Conservation (phyloP, 495 filamentous ascomycete species). For the Hypoxylon rickii region DNA sequence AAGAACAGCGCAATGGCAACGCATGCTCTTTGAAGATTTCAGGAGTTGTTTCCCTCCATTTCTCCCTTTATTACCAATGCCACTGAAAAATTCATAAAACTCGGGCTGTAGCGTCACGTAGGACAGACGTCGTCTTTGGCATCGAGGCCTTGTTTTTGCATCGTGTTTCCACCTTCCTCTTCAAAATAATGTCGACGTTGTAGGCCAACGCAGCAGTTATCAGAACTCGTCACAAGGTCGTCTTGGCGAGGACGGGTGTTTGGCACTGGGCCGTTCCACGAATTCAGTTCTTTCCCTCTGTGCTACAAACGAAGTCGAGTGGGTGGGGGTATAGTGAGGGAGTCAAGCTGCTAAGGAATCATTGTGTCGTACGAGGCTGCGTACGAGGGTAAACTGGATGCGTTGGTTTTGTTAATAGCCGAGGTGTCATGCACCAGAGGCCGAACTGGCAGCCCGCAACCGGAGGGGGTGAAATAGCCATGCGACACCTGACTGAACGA, state of each 20-base stretch:
- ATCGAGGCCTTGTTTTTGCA: too few relatives aligned
- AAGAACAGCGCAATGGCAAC: too few relatives aligned
- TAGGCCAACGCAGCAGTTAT: background rate
- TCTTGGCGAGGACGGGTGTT: conserved; percentile 15
- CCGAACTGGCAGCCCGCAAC: background rate
- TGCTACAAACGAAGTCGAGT: conserved; percentile 9
- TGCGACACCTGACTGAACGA: too few relatives aligned
- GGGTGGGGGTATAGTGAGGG: background rate
- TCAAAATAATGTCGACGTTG: background rate
- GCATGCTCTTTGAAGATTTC: too few relatives aligned
- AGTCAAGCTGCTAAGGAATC: conserved; percentile 16
- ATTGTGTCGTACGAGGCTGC: conserved; percentile 11
- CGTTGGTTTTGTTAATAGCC: conserved; percentile 1
- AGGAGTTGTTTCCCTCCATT: background rate
- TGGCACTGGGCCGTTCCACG: conserved; percentile 9
- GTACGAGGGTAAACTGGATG: conserved; percentile 21
- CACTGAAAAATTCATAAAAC: conserved; percentile 3
- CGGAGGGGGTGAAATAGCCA: conserved; percentile 6
- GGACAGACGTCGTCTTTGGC: conserved; percentile 2
- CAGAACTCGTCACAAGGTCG: conserved; percentile 13
- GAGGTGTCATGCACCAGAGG: conserved; percentile 6
- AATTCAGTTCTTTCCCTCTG: conserved; percentile 6
- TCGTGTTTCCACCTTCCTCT: background rate
- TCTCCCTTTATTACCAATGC: background rate
- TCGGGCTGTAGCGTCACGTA: conserved; percentile 15